Conservation (phyloP, 2,329 filamentous ascomycete genomes). For the Leptographium radiaticola region DNA sequence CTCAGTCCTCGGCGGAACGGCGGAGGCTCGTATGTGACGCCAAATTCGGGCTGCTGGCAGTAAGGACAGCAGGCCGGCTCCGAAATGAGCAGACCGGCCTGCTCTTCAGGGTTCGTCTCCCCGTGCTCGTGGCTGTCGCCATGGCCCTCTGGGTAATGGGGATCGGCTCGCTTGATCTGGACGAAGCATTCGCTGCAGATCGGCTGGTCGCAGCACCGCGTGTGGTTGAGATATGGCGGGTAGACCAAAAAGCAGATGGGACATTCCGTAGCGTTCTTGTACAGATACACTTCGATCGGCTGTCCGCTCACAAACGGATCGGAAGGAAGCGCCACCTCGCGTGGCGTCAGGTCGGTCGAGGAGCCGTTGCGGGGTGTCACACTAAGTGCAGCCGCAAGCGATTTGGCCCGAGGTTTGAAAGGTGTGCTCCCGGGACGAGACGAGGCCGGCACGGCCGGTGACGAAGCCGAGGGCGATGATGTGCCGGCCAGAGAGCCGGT, state of each 20-base stretch:
- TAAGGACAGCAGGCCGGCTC: conserved; percentile 90
- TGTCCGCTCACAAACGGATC: conserved; percentile 93
- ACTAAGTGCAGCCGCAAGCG: conserved; percentile 68
- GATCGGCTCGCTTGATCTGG: conserved; percentile 90
- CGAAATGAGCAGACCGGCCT: conserved; percentile 61
- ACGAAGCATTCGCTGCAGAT: conserved; percentile 99
- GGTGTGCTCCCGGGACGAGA: conserved; percentile 37
- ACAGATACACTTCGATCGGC: conserved; percentile 80
- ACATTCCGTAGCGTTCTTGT: conserved; percentile 82
- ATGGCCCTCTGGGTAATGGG: conserved; percentile 72
- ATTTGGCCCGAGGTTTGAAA: conserved; percentile 78
- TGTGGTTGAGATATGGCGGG: conserved; percentile 86
- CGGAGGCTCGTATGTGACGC: conserved; percentile 85
- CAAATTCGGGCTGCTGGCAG: conserved; percentile 89
- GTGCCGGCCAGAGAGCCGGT: conserved; percentile 45
- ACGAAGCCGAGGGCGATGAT: conserved; percentile 62
- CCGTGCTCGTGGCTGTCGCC: conserved; percentile 26
- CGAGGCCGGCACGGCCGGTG: conserved; percentile 36
- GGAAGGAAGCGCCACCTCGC: conserved; percentile 65
- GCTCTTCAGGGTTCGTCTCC: conserved; percentile 30
- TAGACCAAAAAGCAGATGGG: conserved; percentile 96
- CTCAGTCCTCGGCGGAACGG: conserved; percentile 73
- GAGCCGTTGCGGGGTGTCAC: conserved; percentile 61
- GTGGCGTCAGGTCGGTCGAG: conserved; percentile 57
- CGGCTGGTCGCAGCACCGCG: conserved; percentile 85